These are phyloP conservation scores for Aspergillus sp. DNA, from an alignment of 2,329 filamentous ascomycete genomes.

Conservation along the genomic window DNA sequence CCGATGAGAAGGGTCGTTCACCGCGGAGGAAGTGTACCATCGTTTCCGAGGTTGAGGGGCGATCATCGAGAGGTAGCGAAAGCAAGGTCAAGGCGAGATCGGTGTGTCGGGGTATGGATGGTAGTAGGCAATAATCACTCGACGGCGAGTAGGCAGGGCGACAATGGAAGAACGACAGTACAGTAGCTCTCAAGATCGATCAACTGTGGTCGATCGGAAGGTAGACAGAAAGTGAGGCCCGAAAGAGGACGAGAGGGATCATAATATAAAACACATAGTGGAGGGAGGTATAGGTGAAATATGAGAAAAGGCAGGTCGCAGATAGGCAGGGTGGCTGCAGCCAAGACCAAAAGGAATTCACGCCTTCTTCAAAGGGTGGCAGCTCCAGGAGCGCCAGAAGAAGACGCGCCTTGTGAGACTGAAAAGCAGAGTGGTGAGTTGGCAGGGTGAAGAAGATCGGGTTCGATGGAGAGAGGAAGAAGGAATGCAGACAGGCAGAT, in stretches of 20 bases:
- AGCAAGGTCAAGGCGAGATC: neutral
- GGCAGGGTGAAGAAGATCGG: conserved; percentile 21
- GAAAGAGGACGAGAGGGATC: conserved; percentile 39
- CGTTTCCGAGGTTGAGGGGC: conserved; percentile 13
- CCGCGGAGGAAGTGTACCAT: conserved; percentile 35
- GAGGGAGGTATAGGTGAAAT: conserved; percentile 15
- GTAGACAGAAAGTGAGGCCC: conserved; percentile 31
- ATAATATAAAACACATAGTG: conserved; percentile 44
- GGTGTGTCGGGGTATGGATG: neutral
- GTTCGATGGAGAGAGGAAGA: conserved; percentile 19
- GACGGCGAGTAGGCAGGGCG: conserved; percentile 12
- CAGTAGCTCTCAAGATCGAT: conserved; percentile 30
- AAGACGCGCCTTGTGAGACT: conserved; percentile 26
- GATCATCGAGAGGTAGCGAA: conserved; percentile 9
- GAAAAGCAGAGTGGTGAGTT: conserved; percentile 23
- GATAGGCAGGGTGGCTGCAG: conserved; percentile 20
- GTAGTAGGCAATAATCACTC: conserved; percentile 6
- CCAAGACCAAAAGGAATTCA: conserved; percentile 24
- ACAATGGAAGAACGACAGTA: conserved; percentile 15
- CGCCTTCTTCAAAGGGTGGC: conserved; percentile 28
- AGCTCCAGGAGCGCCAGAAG: conserved; percentile 30
- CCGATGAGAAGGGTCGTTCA: conserved; percentile 34
- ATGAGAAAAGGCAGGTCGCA: conserved; percentile 4
- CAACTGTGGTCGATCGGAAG: conserved; percentile 29
- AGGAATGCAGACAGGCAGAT: conserved; percentile 21